Base-by-base conservation (phyloP, 1,139 yeast species). In the Geotrichum europaeum region DNA sequence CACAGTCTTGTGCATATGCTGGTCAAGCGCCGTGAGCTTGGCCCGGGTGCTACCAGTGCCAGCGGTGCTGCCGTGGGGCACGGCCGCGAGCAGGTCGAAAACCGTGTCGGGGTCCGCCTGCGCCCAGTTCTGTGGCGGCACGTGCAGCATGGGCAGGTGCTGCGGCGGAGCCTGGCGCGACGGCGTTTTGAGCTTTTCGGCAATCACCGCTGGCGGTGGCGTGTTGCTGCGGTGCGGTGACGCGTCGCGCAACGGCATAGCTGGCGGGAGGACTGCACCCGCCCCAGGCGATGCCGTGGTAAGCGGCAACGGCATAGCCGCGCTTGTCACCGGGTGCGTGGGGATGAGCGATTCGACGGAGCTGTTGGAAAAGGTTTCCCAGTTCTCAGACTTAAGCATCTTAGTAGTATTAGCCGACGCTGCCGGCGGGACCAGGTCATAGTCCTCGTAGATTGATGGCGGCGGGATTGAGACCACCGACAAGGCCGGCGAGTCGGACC, bases 1-100 rank as follows among this genome's bases (percentile, higher is more conserved):
- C 20, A 90, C 81, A 0, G 89, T 84, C 86, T 86, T 83, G 32
- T 81, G 78, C 67, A 87, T 78, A 67, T 87, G 92, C 22, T 50
- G 40, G 22, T 57, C 51, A 28, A 67, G 68, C n/a, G 65, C 60
- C 22, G 77, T 53, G 5, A 34, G 49, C 12, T 36, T 47, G 30
- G 28, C 25, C n/a, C 32, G 20, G 43, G 53, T 49, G 22, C 20
- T n/a, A 13, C n/a, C 34, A 15, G 24, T 15, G 28, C 34, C 36
- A 32, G 13, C 15, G 22, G n/a, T 10, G 12, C n/a, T 13, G 40
- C 20, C 30, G 47, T 20, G 30, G 25, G 43, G 20, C 10, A 24
- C 24, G 6, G 51, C 24, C 22, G 56, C 45, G 25, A 79, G 66
- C 36, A 75, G 76, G 10, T 76, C 76, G 57, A 78, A 72, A 1